Evolutionary conservation across 306 rosid genomes (phyloP).

Genomic region (Potentilla sterilis): DNA sequence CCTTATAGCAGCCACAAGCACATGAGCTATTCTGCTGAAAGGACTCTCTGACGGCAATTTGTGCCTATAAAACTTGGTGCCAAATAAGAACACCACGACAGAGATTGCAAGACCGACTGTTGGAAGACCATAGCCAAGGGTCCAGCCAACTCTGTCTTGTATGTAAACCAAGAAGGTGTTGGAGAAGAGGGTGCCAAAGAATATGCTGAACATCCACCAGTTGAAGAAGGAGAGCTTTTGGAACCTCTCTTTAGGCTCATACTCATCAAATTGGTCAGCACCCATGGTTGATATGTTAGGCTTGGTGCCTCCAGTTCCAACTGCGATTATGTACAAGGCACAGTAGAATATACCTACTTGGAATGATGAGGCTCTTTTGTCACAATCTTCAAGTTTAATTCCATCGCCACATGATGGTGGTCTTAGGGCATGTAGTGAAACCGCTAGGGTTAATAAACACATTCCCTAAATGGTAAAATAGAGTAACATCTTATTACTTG

Average conservation of each 20-base stretch:
- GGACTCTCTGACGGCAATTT: conserved; percentile 76
- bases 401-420: conserved; percentile 58
- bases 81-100: conserved; percentile 53
- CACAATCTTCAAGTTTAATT: conserved; percentile 29
- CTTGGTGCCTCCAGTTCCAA: conserved; percentile 84
- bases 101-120: conserved; percentile 62
- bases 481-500: not conserved
- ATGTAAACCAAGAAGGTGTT: conserved; percentile 63
- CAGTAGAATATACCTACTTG: conserved; percentile 57
- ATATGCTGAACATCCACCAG: conserved; percentile 65
- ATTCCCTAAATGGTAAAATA: conserved; percentile 45
- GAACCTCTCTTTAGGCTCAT: conserved; percentile 58
- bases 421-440: conserved; percentile 54
- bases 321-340: conserved; percentile 61
- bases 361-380: conserved; percentile 41
- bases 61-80: conserved; percentile 71
- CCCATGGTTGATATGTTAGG: conserved; percentile 91
- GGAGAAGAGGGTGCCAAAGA: conserved; percentile 67
- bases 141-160: conserved; percentile 71
- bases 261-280: conserved; percentile 82
- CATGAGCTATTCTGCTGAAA: conserved; percentile 51
- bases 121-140: conserved; percentile 77
- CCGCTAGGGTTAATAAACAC: conserved; percentile 61
- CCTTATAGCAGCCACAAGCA: conserved; percentile 49
- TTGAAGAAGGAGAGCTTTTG: conserved; percentile 67